Base-by-base conservation (phyloP, 768 basidiomycete genomes). In the Cystofilobasidium ferigula region DNA sequence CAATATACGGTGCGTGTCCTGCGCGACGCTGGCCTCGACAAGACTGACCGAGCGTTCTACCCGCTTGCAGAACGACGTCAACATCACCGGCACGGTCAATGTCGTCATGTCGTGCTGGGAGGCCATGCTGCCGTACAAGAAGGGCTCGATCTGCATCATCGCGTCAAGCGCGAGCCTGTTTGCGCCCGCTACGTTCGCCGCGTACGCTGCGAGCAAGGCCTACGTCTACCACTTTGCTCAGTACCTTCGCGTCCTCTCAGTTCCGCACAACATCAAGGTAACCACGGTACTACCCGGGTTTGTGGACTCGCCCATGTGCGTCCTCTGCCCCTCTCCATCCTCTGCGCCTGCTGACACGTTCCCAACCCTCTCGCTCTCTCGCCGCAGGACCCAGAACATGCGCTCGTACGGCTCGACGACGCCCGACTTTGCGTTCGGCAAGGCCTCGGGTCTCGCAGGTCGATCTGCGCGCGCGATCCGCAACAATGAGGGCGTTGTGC, bases 251-350 rank as follows among this genome's bases (percentile, higher is more conserved):
- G 32, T 60, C 43, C 51, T 54, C 16, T 60, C 58, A 1, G 58
- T 60, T 30, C 58, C 58, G 35, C 58, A 60, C 58, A 60, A 60
- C 58, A 60, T 60, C 43, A 45, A 45, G 26, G 58, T 60, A 14
- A 60, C 20, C 26, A 34, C 24, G 38, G 38, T 60, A 38, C 43
- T 38, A 38, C 58, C 58, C 13, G 58, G 58, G 8, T 34, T 60
- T 13, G 43, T 60, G 5, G 58, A 60, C 36, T 28, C 24, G 24
- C 58, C 58, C 13, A 60, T 58, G n/a, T n/a, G n/a, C n/a, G n/a
- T n/a, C n/a, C n/a, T n/a, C n/a, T n/a, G n/a, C n/a, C 43, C 14
- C 14, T 45, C 14, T 45, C 28, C 48, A 51, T 6, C 9, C 16
- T 18, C 28, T 9, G 9, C 5, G 48, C 48, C 7, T 51, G 48